These are phyloP conservation scores for Lasiosphaeria hispida DNA, from an alignment of 495 filamentous ascomycete genomes.

Conservation along the genomic window DNA sequence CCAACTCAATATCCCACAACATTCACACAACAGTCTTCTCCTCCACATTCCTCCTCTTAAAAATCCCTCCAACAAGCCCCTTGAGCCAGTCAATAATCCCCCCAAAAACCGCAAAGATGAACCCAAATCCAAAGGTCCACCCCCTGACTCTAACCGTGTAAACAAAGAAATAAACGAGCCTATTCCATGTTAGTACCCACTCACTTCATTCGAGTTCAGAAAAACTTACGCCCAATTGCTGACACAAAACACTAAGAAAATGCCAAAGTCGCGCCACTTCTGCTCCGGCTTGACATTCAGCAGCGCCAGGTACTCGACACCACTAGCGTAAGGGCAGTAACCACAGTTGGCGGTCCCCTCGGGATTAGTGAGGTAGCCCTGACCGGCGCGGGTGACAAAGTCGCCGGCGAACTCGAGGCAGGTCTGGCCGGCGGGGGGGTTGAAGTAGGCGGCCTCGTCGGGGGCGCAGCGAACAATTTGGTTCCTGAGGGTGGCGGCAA, in stretches of 20 bases:
- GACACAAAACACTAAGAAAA: conserved; percentile 73
- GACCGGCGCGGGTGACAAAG: conserved; percentile 45
- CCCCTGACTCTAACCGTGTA: conserved; percentile 71
- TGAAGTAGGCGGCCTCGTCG: conserved; percentile 64
- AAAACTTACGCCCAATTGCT: conserved; percentile 61
- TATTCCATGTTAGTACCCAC: conserved; percentile 5
- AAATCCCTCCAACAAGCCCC: conserved; percentile 10
- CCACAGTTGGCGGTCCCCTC: conserved; percentile 58
- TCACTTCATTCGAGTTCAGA: background rate
- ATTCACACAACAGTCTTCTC: background rate
- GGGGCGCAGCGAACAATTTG: conserved; percentile 56
- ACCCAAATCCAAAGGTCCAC: conserved; percentile 69
- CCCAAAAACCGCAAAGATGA: conserved; percentile 7
- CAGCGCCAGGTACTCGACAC: conserved; percentile 63
- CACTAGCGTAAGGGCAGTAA: conserved; percentile 69
- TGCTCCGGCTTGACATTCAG: conserved; percentile 60
- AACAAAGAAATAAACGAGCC: conserved; percentile 80
- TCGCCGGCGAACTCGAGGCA: conserved; percentile 60
- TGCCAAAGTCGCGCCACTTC: conserved; percentile 75
- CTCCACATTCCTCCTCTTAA: background rate
- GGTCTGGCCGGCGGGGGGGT: conserved; percentile 59
- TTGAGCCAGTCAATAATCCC: conserved; percentile 16
- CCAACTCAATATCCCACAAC: background rate
- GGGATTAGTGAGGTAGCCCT: conserved; percentile 60
- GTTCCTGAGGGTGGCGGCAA: conserved; percentile 57